Conservation (phyloP, 1,284 basidiomycete genomes). For the Mycocalia duriaeana region DNA sequence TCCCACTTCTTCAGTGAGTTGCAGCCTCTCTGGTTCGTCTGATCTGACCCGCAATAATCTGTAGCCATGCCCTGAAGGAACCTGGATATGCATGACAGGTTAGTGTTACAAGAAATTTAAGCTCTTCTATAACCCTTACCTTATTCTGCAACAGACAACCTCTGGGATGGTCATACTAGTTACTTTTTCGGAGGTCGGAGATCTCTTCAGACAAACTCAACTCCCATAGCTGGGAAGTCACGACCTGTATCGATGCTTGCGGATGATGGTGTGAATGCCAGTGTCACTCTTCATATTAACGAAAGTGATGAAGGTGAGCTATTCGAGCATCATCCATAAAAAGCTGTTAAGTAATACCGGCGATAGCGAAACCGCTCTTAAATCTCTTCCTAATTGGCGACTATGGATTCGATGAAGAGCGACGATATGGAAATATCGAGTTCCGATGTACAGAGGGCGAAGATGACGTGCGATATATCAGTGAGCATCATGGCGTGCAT, state of each 20-base stretch:
- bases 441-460: slow-evolving; percentile 9
- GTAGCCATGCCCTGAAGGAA: slow-evolving; percentile 15
- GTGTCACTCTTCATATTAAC: slow-evolving; percentile 5
- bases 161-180: too few relatives aligned
- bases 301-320: not conserved
- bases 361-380: slow-evolving; percentile 1
- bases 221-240: slow-evolving; percentile 9
- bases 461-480: slow-evolving; percentile 10
- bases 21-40: not conserved
- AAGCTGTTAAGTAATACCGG: too few relatives aligned
- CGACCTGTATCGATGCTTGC: slow-evolving; percentile 2
- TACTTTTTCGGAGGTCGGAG: not conserved
- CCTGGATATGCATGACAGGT: slow-evolving; percentile 23
- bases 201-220: not conserved
- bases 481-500: slow-evolving; percentile 13
- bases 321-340: too few relatives aligned
- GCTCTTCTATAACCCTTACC: too few relatives aligned
- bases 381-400: slow-evolving; percentile 10
- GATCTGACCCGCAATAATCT: not conserved
- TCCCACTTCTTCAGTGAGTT: not conserved
- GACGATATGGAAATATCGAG: slow-evolving; percentile 9
- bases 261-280: slow-evolving; percentile 6
- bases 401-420: not conserved
- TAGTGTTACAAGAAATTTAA: too few relatives aligned
- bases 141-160: too few relatives aligned